phyloP scores from a whole-genome alignment of 768 basidiomycete genomes.

The Tylopilus rubrobrunneus region DNA sequence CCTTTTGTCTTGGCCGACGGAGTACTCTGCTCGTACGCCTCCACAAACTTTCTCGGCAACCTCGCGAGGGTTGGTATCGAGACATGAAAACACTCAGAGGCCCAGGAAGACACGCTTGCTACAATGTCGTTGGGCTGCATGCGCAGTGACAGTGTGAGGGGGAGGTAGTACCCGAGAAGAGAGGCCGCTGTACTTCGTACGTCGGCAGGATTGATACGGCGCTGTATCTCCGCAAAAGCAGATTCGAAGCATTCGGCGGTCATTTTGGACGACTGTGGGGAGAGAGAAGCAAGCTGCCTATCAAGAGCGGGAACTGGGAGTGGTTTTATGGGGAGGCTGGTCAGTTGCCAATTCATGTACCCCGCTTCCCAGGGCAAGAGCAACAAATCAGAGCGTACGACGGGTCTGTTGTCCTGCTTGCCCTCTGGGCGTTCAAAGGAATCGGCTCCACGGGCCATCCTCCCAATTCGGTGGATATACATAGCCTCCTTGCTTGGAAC shows the following conservation, averaged over 20 bases:
- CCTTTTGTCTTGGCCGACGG: slow-evolving; percentile 15
- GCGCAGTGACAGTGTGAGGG: slow-evolving; percentile 47
- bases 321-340: slow-evolving; percentile 65
- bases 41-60: slow-evolving; percentile 20
- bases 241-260: slow-evolving; percentile 24
- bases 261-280: slow-evolving; percentile 8
- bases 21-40: slow-evolving; percentile 17
- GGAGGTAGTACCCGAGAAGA: slow-evolving; percentile 68
- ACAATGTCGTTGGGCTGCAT: slow-evolving; percentile 42
- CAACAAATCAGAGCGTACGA: slow-evolving; percentile 67
- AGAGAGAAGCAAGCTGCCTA: slow-evolving; percentile 9
- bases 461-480: slow-evolving; percentile 83
- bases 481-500: slow-evolving; percentile 64
- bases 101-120: slow-evolving; percentile 60
- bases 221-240: slow-evolving; percentile 29
- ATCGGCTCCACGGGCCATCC: slow-evolving; percentile 69
- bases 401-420: background rate
- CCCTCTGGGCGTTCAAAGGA: slow-evolving; percentile 35
- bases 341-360: slow-evolving; percentile 60
- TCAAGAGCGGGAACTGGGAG: slow-evolving; percentile 33
- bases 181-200: slow-evolving; percentile 61
- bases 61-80: slow-evolving; percentile 16
- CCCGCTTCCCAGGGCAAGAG: slow-evolving; percentile 75
- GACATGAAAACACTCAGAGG: slow-evolving; percentile 27
- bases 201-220: slow-evolving; percentile 43